Evolutionary conservation across 371 early-diverging fungal species (phyloP), one percentile per base, ranked within the genome.

Genomic region (Mucor plumbeus): DNA sequence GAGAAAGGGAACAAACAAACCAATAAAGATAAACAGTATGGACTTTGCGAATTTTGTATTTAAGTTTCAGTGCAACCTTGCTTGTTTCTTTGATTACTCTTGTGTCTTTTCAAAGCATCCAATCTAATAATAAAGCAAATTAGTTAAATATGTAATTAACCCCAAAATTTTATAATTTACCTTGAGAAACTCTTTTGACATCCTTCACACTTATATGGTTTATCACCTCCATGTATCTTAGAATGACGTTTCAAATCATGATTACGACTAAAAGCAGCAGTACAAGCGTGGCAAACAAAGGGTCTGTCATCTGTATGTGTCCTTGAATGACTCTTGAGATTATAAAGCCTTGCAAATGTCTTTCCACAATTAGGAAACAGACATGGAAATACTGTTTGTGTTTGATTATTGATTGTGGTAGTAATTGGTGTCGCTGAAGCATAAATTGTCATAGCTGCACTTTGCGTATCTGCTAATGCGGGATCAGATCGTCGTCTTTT

Each of bases 201-300:
- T 17, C 91, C 89, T 31, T 78, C 75, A 69, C 95, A 95, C 63
- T 84, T 85, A 76, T 93, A 92, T 7, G 94, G 93, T 68, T 94
- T 94, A 40, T 88, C 83, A 11, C 94, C 94, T n/a, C 86, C 88
- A 68, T 95, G 95, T 40, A 93, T 94, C 73, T 92, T 91, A 63
- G 89, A 84, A 67, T 95, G 95, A 13, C 95, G 80, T 64, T 94
- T 94, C 47, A 95, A 74, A 71, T 95, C 95, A 66, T 95, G 95
- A 67, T 95, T 93, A 41, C 95, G 85, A 63, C 93, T 85, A 67
- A 95, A 95, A 1, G 93, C 88, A 50, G 90, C 86, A 40, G 82
- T 69, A 71, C 95, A 95, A 3, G 84, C 79, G 38, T 74, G 73
- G 68, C 95, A 95, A 6, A 87, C 82, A 82, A 91, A 95, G 1